Percentiles rank a stretch among this genome's conserved stretches.
Evolutionary conservation across 1,284 basidiomycete species (phyloP).

Genomic region (Moniliella sp.): DNA sequence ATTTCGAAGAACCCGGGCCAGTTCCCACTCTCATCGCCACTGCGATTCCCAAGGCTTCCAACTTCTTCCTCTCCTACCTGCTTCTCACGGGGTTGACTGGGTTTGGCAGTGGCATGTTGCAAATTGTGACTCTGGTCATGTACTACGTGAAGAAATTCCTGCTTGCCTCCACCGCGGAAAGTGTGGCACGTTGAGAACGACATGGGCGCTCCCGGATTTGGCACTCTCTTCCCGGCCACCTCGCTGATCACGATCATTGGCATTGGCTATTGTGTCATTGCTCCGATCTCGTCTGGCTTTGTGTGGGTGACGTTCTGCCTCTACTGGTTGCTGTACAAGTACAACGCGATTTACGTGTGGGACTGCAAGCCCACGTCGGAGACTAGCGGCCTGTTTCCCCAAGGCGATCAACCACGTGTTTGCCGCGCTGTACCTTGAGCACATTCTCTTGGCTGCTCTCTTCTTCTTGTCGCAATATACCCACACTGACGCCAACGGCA

Average conservation of each 20-base stretch:
- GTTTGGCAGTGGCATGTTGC: constrained; percentile 57
- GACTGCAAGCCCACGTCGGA: constrained; percentile 54
- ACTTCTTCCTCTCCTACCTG: constrained; percentile 71
- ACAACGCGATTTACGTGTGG: constrained; percentile 38
- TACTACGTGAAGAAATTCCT: constrained; percentile 69
- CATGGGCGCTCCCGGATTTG: constrained; percentile 52
- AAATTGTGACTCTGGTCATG: constrained; percentile 51
- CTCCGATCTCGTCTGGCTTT: constrained; percentile 80
- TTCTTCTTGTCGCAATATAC: constrained; percentile 17
- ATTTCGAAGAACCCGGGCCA: constrained; percentile 6
- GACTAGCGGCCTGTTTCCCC: constrained; percentile 82
- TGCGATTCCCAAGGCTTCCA: constrained; percentile 61
- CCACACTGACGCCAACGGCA: constrained; percentile 9
- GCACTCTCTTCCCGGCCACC: constrained; percentile 43
- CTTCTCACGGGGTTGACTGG: constrained; percentile 35
- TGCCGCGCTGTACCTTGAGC: constrained; percentile 43
- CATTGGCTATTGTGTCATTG: constrained; percentile 57
- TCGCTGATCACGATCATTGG: constrained; percentile 25
- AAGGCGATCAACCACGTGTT: constrained; percentile 79
- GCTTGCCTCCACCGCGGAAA: constrained; percentile 62
- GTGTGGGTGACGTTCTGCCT: constrained; percentile 59
- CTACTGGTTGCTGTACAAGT: constrained; percentile 49
- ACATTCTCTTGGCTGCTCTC: constrained; percentile 22
- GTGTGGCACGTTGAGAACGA: constrained; percentile 56
- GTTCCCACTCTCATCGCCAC: constrained; percentile 24